Conservation (phyloP, 2,329 filamentous ascomycete genomes). For the Aschersonia sp. region DNA sequence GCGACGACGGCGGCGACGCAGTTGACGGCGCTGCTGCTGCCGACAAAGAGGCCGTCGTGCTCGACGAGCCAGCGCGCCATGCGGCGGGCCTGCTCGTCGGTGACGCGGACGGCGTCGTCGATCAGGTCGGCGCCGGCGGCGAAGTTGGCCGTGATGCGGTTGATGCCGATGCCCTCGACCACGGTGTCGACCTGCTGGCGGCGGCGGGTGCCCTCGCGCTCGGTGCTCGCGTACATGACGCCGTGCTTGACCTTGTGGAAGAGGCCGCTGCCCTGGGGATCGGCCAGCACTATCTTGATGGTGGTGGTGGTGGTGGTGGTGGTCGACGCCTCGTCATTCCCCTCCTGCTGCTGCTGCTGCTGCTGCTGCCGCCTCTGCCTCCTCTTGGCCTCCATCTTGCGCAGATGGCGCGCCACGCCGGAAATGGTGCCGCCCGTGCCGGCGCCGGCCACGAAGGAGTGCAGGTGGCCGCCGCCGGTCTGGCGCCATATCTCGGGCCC, state of each 20-base stretch:
- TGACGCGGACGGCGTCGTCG: slow-evolving; percentile 80
- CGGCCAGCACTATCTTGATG: slow-evolving; percentile 67
- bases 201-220: slow-evolving; percentile 79
- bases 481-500: slow-evolving; percentile 83
- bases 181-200: slow-evolving; percentile 89
- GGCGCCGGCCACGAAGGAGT: slow-evolving; percentile 85
- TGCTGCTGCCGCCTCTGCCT: background rate
- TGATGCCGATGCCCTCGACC: slow-evolving; percentile 92
- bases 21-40: slow-evolving; percentile 93
- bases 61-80: slow-evolving; percentile 98
- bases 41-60: slow-evolving; percentile 86
- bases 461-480: slow-evolving; percentile 51
- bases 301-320: no score
- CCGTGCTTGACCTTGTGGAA: slow-evolving; percentile 87
- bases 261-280: slow-evolving; percentile 85
- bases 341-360: slow-evolving; percentile 12
- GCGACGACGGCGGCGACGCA: slow-evolving; percentile 66
- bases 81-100: slow-evolving; percentile 71
- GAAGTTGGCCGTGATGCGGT: slow-evolving; percentile 86
- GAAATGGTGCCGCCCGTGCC: slow-evolving; percentile 90
- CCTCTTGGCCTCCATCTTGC: slow-evolving; percentile 43
- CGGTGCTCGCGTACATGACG: slow-evolving; percentile 86
- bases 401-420: slow-evolving; percentile 71
- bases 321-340: background rate
- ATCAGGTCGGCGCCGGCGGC: slow-evolving; percentile 74